Evolutionary conservation across 2,329 filamentous ascomycete genomes (phyloP).

Genomic region (Periconia macrospinosa): DNA sequence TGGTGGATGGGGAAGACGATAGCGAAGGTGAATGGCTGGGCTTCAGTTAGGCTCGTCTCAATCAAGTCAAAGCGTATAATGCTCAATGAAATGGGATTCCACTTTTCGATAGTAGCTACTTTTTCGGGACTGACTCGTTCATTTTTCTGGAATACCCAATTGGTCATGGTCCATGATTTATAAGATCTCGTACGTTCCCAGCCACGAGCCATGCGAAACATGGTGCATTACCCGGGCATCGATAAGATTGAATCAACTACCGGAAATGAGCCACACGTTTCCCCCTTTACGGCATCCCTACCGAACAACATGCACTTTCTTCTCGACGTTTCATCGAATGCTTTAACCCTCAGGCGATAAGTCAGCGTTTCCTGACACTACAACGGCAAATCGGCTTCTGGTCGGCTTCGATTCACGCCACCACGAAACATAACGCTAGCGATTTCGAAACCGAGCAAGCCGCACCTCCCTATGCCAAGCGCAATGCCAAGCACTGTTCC

Average conservation of each 20-base stretch:
- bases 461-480: too few relatives aligned
- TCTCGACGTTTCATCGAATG: neutral
- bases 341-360: neutral
- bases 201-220: neutral
- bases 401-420: slow-evolving; percentile 2
- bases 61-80: neutral
- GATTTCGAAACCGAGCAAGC: slow-evolving; percentile 8
- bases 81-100: neutral
- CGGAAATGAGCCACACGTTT: neutral
- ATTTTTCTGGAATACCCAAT: neutral
- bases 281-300: neutral
- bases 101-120: neutral
- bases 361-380: neutral
- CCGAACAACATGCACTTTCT: neutral
- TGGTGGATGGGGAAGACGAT: slow-evolving; percentile 38
- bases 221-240: neutral
- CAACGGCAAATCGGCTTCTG: neutral
- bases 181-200: neutral
- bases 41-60: slow-evolving; percentile 41
- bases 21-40: slow-evolving; percentile 57
- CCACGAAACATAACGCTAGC: slow-evolving; percentile 8
- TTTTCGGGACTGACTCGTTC: neutral
- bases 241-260: neutral
- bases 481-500: slow-evolving; percentile 2
- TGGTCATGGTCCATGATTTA: neutral